Evolutionary conservation across 1,139 yeast species (phyloP).

Genomic region (Debaryomycetaceae sp.): DNA sequence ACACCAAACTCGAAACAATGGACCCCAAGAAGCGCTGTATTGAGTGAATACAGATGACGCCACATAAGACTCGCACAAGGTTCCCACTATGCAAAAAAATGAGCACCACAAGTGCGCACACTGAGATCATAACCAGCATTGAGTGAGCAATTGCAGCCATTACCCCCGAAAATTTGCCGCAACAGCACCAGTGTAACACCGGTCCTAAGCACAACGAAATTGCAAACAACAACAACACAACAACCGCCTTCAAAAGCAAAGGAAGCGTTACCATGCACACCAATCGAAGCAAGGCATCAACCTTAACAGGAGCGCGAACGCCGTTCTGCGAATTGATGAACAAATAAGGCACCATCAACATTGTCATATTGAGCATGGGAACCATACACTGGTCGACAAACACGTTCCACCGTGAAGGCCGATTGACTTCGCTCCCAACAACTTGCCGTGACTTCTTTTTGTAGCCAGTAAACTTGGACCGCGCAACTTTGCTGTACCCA

Average conservation of each 20-base stretch:
- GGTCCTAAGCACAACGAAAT: slow-evolving; percentile 50
- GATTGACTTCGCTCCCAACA: slow-evolving; percentile 15
- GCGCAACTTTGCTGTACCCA: slow-evolving; percentile 42
- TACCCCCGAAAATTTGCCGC: slow-evolving; percentile 29
- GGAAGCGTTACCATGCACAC: slow-evolving; percentile 51
- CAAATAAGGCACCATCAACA: slow-evolving; percentile 55
- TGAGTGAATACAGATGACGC: slow-evolving; percentile 51
- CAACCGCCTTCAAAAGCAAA: slow-evolving; percentile 39
- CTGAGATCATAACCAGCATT: slow-evolving; percentile 47
- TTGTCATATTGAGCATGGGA: slow-evolving; percentile 40
- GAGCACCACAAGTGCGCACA: slow-evolving; percentile 54
- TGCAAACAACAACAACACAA: slow-evolving; percentile 39
- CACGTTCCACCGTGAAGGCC: slow-evolving; percentile 46
- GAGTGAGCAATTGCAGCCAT: slow-evolving; percentile 52
- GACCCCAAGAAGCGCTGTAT: slow-evolving; percentile 50
- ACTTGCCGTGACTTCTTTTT: slow-evolving; percentile 31
- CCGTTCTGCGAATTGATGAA: slow-evolving; percentile 73
- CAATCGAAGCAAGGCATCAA: slow-evolving; percentile 54
- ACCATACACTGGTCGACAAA: slow-evolving; percentile 49
- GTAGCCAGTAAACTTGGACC: slow-evolving; percentile 67
- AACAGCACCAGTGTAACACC: slow-evolving; percentile 28
- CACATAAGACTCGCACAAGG: slow-evolving; percentile 52
- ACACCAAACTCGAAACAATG: slow-evolving; percentile 36
- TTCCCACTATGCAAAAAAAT: slow-evolving; percentile 65
- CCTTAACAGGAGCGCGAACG: slow-evolving; percentile 38